Percentiles rank a stretch among this genome's conserved stretches.
These are phyloP conservation scores for Candida insectalens DNA, from an alignment of 805 yeast genomes.

Conservation along the genomic window DNA sequence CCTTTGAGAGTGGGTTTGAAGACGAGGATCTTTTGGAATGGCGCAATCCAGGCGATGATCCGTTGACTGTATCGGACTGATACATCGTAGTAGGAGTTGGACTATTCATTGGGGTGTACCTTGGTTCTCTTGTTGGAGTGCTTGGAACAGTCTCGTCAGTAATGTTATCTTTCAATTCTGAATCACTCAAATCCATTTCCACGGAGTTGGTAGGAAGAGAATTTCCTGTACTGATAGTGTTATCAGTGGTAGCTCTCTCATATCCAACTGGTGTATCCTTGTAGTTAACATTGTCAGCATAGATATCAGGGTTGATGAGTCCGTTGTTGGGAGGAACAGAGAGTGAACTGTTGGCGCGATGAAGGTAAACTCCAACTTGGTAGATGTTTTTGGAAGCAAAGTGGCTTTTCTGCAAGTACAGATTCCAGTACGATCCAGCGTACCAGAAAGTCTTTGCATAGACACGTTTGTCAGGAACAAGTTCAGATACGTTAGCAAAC, in stretches of 20 bases:
- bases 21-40: background rate
- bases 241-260: constrained; percentile 1
- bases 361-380: constrained; percentile 49
- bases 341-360: constrained; percentile 32
- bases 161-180: background rate
- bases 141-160: background rate
- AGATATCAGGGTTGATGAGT: constrained; percentile 29
- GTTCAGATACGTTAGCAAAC: constrained; percentile 36
- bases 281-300: constrained; percentile 18
- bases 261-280: too few species aligned
- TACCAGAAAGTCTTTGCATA: constrained; percentile 47
- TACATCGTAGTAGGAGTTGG: too few species aligned
- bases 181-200: too few species aligned
- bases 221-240: too few species aligned
- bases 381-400: constrained; percentile 29
- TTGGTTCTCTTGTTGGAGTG: too few species aligned
- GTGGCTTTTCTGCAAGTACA: constrained; percentile 39
- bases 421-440: constrained; percentile 54
- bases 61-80: background rate
- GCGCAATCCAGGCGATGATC: background rate
- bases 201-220: too few species aligned
- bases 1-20: constrained; percentile 1
- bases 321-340: constrained; percentile 23
- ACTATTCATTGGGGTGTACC: too few species aligned
- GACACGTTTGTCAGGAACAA: constrained; percentile 35